Percentiles rank a stretch among this genome's conserved stretches.
phyloP scores from a whole-genome alignment of 1,139 yeast genomes.

The Kodamaea arcana region DNA sequence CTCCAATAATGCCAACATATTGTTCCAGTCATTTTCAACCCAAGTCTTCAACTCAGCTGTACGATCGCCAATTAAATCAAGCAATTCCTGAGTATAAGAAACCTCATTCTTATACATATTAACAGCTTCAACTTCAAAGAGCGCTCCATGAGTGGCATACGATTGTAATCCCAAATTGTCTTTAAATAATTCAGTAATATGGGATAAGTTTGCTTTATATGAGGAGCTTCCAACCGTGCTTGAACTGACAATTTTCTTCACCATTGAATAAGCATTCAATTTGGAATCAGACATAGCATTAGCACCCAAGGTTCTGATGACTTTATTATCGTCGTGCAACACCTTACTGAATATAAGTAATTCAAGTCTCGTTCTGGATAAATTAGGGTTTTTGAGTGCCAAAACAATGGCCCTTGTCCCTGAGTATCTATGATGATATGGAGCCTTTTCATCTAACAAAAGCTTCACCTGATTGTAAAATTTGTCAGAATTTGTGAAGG shows the following conservation, averaged over 20 bases:
- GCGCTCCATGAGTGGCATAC: constrained; percentile 3
- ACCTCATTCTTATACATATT: constrained; percentile 27
- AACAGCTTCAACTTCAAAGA: constrained; percentile 31
- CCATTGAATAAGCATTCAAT: constrained; percentile 19
- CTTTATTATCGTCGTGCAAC: constrained; percentile 60
- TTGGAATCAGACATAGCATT: constrained; percentile 19
- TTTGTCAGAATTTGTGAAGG: constrained; percentile 3
- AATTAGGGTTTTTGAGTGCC: constrained; percentile 5
- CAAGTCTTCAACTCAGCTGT: not conserved
- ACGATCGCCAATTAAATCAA: constrained; percentile 1
- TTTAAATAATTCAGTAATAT: not conserved
- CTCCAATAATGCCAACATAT: constrained; percentile 4
- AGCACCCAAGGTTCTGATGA: constrained; percentile 39
- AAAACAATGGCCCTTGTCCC: constrained; percentile 42
- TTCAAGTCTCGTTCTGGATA: not conserved
- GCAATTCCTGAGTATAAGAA: constrained; percentile 7
- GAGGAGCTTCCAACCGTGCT: not conserved
- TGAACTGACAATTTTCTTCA: constrained; percentile 7
- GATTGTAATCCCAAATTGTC: constrained; percentile 4
- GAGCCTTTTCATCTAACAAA: constrained; percentile 38
- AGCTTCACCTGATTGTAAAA: constrained; percentile 3
- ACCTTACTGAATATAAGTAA: constrained; percentile 15
- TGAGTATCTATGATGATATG: constrained; percentile 45
- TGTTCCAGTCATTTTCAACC: constrained; percentile 4
- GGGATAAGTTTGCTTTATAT: not conserved